Conservation (phyloP, 495 filamentous ascomycete species). For the Penicillium coffeae region DNA sequence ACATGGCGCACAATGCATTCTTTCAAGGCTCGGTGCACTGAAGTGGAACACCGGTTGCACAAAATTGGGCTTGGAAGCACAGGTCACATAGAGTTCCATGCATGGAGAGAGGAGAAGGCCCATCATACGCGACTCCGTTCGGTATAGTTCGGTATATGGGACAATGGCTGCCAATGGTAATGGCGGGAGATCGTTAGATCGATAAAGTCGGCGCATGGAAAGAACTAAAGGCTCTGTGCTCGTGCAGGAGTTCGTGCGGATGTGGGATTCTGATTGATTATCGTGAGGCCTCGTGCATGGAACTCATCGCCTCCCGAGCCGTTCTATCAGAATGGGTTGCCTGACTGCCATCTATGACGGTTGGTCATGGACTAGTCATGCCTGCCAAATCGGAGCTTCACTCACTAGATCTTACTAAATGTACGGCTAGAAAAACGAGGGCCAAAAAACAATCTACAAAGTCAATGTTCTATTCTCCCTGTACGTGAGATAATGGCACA, state of each 20-base stretch:
- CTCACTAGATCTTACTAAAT: too few relatives aligned
- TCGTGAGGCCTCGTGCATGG: background rate
- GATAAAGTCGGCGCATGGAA: background rate
- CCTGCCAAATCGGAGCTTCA: too few relatives aligned
- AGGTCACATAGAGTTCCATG: background rate
- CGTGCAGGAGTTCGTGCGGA: background rate
- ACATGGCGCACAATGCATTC: background rate
- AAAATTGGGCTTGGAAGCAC: too few relatives aligned
- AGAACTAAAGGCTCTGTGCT: background rate
- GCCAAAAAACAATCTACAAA: background rate
- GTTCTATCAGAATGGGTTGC: background rate
- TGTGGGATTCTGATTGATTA: background rate
- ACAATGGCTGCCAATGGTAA: too few relatives aligned
- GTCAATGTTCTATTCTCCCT: slow-evolving; percentile 12
- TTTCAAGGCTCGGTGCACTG: background rate
- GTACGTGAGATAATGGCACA: slow-evolving; percentile 5
- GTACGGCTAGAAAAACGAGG: too few relatives aligned
- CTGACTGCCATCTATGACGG: too few relatives aligned
- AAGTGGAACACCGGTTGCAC: background rate
- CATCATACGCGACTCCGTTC: background rate
- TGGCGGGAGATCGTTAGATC: background rate
- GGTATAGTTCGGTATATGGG: too few relatives aligned
- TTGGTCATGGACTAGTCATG: too few relatives aligned
- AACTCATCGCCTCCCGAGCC: background rate
- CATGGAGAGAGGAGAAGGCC: background rate